phyloP scores from a whole-genome alignment of 441 rosid species.

The Euphorbia celastroides region DNA sequence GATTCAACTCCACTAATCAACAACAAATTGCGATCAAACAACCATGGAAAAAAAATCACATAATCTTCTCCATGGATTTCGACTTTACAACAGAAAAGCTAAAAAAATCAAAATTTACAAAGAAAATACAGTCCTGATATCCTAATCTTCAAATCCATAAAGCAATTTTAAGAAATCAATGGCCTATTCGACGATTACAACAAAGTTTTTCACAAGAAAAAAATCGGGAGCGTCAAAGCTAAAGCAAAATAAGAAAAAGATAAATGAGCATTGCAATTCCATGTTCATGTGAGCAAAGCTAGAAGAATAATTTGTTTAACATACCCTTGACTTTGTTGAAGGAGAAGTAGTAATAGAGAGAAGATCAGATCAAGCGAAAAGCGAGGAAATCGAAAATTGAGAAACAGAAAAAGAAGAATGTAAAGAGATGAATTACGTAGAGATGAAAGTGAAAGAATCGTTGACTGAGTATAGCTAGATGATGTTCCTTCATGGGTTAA shows the following conservation, averaged over 20 bases:
- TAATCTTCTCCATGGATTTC: neutral
- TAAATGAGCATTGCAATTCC: neutral
- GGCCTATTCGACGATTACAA: constrained; percentile 1
- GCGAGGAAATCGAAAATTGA: neutral
- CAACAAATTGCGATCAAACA: neutral
- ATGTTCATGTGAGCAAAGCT: neutral
- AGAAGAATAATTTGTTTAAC: neutral
- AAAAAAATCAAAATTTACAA: neutral
- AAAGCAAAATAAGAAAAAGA: neutral
- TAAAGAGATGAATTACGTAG: neutral
- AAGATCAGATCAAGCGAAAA: constrained; percentile 8
- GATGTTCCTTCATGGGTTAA: constrained; percentile 25
- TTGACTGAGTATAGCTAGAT: constrained; percentile 7
- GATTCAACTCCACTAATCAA: neutral
- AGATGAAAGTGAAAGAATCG: neutral
- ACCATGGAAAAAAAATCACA: neutral
- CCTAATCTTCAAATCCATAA: constrained; percentile 4
- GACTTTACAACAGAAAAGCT: neutral
- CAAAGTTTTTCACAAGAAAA: neutral
- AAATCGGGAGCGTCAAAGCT: neutral
- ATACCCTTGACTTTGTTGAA: neutral
- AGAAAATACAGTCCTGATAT: neutral
- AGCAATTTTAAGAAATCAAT: neutral
- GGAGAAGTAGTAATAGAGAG: neutral
- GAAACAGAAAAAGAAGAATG: neutral